Evolutionary conservation across 140 eudicot species (phyloP).

Genomic region (Ambrosia hybrid): DNA sequence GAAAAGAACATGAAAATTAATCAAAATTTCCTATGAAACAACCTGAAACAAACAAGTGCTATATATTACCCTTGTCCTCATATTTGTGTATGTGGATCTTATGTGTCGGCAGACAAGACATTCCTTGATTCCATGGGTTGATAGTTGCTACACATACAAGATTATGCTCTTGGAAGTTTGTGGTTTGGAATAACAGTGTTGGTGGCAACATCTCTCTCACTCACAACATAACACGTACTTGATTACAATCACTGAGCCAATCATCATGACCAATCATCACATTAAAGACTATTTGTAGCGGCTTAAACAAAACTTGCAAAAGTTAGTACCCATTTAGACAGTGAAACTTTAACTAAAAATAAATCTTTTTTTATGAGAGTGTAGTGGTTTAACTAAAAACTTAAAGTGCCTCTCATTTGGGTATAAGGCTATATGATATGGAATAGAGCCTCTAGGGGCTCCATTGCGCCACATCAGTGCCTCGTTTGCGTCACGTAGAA

Average conservation of each 20-base stretch:
- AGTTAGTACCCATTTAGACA: too few relatives aligned
- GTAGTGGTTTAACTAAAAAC: too few relatives aligned
- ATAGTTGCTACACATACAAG: conserved; percentile 3
- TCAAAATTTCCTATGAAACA: conserved; percentile 19
- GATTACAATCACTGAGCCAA: neutral
- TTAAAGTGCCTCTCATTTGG: too few relatives aligned
- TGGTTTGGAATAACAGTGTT: conserved; percentile 29
- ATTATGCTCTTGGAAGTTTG: conserved; percentile 23
- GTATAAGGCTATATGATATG: too few relatives aligned
- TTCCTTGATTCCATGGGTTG: conserved; percentile 25
- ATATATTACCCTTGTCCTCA: conserved; percentile 22
- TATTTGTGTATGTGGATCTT: conserved; percentile 24
- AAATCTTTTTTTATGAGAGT: too few relatives aligned
- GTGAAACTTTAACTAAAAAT: too few relatives aligned
- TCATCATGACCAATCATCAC: neutral
- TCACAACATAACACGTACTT: neutral
- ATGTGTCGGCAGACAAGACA: conserved; percentile 20
- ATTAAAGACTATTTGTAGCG: too few relatives aligned
- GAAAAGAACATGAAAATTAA: conserved; percentile 29
- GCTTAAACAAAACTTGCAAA: too few relatives aligned
- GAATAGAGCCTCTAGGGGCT: too few relatives aligned
- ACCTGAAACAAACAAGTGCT: conserved; percentile 19
- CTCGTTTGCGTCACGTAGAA: too few relatives aligned
- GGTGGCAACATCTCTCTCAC: conserved; percentile 23
- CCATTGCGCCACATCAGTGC: too few relatives aligned